Conservation (phyloP, 306 rosid genomes). For the Malus fusca region DNA sequence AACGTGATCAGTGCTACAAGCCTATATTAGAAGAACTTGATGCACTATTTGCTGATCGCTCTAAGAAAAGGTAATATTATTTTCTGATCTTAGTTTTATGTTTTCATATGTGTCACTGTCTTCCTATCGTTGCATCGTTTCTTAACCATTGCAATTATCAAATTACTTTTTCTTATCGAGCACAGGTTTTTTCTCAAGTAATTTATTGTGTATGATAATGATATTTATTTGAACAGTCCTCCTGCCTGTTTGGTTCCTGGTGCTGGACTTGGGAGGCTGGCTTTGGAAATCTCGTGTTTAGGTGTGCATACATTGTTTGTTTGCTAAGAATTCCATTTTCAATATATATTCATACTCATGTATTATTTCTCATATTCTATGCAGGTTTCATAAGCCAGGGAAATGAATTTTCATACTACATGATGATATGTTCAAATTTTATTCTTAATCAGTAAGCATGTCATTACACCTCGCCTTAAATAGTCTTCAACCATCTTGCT, state of each 20-base stretch:
- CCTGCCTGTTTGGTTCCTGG: conserved; percentile 99
- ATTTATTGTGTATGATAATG: conserved; percentile 17
- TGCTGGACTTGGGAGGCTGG: conserved; percentile 98
- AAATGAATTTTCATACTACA: conserved; percentile 96
- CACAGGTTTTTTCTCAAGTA: neutral
- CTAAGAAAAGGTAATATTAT: conserved; percentile 43
- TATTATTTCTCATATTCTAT: conserved; percentile 17
- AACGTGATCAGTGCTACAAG: conserved; percentile 92
- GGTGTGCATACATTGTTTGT: conserved; percentile 36
- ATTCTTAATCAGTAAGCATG: conserved; percentile 84
- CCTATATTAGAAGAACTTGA: conserved; percentile 91
- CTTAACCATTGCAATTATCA: neutral
- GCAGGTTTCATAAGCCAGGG: conserved; percentile 94
- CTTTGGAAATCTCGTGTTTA: conserved; percentile 82
- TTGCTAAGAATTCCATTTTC: conserved; percentile 1
- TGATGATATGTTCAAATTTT: conserved; percentile 99
- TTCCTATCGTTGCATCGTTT: conserved; percentile 12
- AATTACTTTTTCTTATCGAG: neutral
- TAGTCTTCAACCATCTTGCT: neutral
- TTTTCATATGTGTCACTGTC: neutral
- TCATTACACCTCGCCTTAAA: neutral
- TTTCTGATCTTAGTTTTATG: conserved; percentile 2
- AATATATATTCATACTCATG: conserved; percentile 3
- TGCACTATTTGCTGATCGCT: conserved; percentile 57
- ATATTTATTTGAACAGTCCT: conserved; percentile 53